Conservation (phyloP, 129 eudicot species). For the Flaveria brownii region DNA sequence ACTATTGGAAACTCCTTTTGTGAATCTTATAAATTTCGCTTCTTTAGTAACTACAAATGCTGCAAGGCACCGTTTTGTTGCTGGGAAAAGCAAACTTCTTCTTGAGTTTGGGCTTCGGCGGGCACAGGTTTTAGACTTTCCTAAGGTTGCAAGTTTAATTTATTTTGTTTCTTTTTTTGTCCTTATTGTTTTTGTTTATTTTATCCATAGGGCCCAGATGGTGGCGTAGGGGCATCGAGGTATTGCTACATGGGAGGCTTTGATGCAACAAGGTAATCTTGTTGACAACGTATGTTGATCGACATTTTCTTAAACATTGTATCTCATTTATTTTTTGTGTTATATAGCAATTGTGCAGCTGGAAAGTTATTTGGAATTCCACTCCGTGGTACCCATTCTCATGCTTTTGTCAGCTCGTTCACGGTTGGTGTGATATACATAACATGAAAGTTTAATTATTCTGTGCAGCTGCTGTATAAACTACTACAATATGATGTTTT, state of each 20-base stretch:
- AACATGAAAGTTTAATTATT: slow-evolving; percentile 7
- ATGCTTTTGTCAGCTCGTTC: slow-evolving; percentile 93
- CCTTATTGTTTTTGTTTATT: slow-evolving; percentile 7
- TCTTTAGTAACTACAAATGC: slow-evolving; percentile 94
- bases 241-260: slow-evolving; percentile 98
- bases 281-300: slow-evolving; percentile 13
- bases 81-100: slow-evolving; percentile 85
- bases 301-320: slow-evolving; percentile 6
- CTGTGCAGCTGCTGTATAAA: background rate
- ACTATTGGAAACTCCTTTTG: slow-evolving; percentile 86
- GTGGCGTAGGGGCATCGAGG: slow-evolving; percentile 94
- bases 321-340: slow-evolving; percentile 11
- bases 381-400: slow-evolving; percentile 97
- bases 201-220: slow-evolving; percentile 80
- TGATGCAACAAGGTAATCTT: slow-evolving; percentile 93
- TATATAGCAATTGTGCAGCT: slow-evolving; percentile 91
- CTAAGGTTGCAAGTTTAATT: background rate
- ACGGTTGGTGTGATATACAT: slow-evolving; percentile 49
- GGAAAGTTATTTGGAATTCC: slow-evolving; percentile 98
- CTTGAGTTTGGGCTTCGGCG: slow-evolving; percentile 96
- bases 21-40: slow-evolving; percentile 89
- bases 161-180: background rate
- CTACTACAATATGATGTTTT: background rate
- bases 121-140: slow-evolving; percentile 67
- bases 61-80: slow-evolving; percentile 97